Conservation (phyloP, 495 filamentous ascomycete genomes). For the Paragyromitra xinjiangensis region DNA sequence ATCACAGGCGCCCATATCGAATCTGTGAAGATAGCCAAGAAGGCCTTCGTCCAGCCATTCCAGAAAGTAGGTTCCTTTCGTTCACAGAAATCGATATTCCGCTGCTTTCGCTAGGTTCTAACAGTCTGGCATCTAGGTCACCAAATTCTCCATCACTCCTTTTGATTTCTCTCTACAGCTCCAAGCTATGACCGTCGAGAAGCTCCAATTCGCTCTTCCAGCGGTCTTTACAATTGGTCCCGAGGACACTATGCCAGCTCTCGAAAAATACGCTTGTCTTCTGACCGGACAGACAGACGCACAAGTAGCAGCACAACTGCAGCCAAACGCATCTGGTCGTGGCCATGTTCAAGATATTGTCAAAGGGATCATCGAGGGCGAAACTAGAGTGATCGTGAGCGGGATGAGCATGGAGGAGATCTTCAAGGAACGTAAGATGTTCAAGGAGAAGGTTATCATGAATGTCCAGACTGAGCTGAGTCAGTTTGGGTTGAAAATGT, state of each 20-base stretch:
- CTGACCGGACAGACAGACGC: slow-evolving; percentile 69
- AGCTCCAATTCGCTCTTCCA: slow-evolving; percentile 69
- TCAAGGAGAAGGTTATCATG: slow-evolving; percentile 78
- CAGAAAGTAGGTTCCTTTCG: slow-evolving; percentile 65
- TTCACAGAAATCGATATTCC: slow-evolving; percentile 54
- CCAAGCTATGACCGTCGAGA: slow-evolving; percentile 85
- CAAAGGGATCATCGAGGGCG: slow-evolving; percentile 88
- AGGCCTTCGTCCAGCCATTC: slow-evolving; percentile 72
- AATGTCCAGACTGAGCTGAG: slow-evolving; percentile 79
- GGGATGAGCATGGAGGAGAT: slow-evolving; percentile 90
- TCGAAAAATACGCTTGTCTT: slow-evolving; percentile 80
- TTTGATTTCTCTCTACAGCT: slow-evolving; percentile 79
- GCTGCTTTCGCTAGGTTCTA: slow-evolving; percentile 16
- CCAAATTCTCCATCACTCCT: slow-evolving; percentile 72
- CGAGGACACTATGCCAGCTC: slow-evolving; percentile 64
- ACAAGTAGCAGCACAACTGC: slow-evolving; percentile 44
- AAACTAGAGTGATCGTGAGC: slow-evolving; percentile 78
- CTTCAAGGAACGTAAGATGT: slow-evolving; percentile 79
- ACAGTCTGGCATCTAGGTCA: slow-evolving; percentile 35
- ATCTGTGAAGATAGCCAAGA: slow-evolving; percentile 76
- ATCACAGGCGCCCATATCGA: slow-evolving; percentile 79
- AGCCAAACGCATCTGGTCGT: slow-evolving; percentile 60
- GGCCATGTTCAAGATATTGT: slow-evolving; percentile 83
- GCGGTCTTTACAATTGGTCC: slow-evolving; percentile 88
- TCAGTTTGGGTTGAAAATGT: slow-evolving; percentile 75